These are phyloP conservation scores for Clarireedia hainanense DNA, from an alignment of 2,329 filamentous ascomycete genomes.

Conservation along the genomic window DNA sequence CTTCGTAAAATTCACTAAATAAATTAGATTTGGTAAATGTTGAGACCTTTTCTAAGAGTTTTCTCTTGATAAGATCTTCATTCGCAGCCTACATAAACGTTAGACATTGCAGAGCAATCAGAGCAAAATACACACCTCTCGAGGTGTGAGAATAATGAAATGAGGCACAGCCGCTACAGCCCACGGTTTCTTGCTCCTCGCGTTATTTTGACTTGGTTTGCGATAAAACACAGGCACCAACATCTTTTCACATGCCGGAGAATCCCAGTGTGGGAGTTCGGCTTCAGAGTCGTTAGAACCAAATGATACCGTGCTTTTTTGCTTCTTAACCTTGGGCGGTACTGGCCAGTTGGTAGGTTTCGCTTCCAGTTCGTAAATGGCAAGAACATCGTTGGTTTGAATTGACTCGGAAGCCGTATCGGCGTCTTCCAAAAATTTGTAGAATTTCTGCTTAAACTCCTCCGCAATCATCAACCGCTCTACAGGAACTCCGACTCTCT, in stretches of 20 bases:
- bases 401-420: conserved; percentile 67
- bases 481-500: conserved; percentile 54
- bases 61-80: conserved; percentile 68
- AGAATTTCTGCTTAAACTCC: conserved; percentile 76
- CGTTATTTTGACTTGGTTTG: conserved; percentile 29
- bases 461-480: conserved; percentile 72
- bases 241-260: conserved; percentile 55
- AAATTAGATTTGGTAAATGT: conserved; percentile 67
- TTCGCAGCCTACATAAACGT: conserved; percentile 36
- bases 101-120: background rate
- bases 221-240: conserved; percentile 67
- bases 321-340: conserved; percentile 22
- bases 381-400: conserved; percentile 50
- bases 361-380: conserved; percentile 70
- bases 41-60: conserved; percentile 67
- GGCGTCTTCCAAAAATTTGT: conserved; percentile 72
- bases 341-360: conserved; percentile 68
- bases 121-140: conserved; percentile 49
- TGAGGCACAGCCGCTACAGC: conserved; percentile 38
- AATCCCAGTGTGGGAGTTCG: conserved; percentile 45
- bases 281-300: conserved; percentile 36
- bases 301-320: conserved; percentile 40
- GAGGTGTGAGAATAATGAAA: conserved; percentile 67
- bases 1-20: conserved; percentile 36
- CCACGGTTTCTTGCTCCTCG: conserved; percentile 25